Conservation (phyloP, 371 early-diverging fungal species). For the Mucor indicus region DNA sequence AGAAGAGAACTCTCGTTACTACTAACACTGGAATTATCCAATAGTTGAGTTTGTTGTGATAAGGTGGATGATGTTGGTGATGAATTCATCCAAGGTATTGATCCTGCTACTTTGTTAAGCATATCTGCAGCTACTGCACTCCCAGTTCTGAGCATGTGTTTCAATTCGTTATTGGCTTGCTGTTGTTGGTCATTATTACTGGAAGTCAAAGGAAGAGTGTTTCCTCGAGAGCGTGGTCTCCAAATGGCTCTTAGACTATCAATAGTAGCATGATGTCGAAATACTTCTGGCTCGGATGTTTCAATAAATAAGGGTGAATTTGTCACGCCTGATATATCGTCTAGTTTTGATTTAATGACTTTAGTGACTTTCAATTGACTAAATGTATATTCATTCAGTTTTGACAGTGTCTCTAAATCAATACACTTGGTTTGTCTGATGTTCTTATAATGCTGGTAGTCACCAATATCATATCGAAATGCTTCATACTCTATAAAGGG, state of each 20-base stretch:
- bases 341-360: conserved; percentile 58
- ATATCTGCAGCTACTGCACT: conserved; percentile 45
- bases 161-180: conserved; percentile 21
- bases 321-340: conserved; percentile 56
- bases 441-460: conserved; percentile 49
- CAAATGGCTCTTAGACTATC: conserved; percentile 59
- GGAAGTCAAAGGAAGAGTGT: not conserved
- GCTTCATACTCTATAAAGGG: conserved; percentile 58
- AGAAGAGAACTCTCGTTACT: no score
- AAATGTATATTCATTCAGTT: conserved; percentile 35
- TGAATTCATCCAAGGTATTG: conserved; percentile 19
- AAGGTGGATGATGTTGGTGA: no score
- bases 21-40: no score
- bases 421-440: conserved; percentile 27
- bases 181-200: conserved; percentile 9
- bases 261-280: conserved; percentile 53
- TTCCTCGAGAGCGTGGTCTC: conserved; percentile 46
- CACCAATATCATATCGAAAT: conserved; percentile 52
- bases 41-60: no score
- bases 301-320: conserved; percentile 50
- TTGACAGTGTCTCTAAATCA: conserved; percentile 40
- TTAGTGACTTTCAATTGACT: conserved; percentile 53
- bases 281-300: conserved; percentile 56
- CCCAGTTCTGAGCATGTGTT: conserved; percentile 35
- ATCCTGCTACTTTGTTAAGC: conserved; percentile 36